Conservation (phyloP, 306 rosid species). For the Neltuma alba region DNA sequence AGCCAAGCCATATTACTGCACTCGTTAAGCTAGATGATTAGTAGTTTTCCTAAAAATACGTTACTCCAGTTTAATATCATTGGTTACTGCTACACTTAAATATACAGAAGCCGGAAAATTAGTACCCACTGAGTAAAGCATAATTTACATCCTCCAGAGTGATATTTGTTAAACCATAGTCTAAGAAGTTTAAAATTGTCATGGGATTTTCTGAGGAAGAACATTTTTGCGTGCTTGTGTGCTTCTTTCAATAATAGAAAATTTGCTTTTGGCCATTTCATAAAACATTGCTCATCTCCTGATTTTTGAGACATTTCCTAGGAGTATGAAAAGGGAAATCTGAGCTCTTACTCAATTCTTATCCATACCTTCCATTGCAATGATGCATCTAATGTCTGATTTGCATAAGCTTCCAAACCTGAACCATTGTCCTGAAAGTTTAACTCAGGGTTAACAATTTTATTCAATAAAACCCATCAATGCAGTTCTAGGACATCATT, state of each 20-base stretch:
- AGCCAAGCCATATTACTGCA: not conserved
- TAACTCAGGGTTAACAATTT: not conserved
- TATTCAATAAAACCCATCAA: not conserved
- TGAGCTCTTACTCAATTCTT: not conserved
- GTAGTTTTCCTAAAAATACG: not conserved
- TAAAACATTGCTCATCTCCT: not conserved
- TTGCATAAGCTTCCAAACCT: constrained; percentile 43
- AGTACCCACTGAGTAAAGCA: not conserved
- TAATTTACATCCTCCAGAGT: not conserved
- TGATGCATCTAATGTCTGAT: constrained; percentile 47
- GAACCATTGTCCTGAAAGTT: constrained; percentile 58
- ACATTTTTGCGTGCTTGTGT: not conserved
- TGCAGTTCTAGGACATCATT: not conserved
- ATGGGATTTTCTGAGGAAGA: not conserved
- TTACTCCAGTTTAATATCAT: not conserved
- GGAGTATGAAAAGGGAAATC: not conserved
- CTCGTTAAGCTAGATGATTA: not conserved
- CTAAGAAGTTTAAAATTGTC: not conserved
- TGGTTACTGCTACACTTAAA: not conserved
- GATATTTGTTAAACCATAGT: not conserved
- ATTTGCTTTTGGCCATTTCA: not conserved
- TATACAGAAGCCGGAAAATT: not conserved
- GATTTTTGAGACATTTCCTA: constrained; percentile 4
- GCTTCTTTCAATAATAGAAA: not conserved
- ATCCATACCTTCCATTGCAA: constrained; percentile 59